Percentiles rank a stretch among this genome's conserved stretches.
These are phyloP conservation scores for Eucalyptus marginata DNA, from an alignment of 345 rosid genomes.

Conservation along the genomic window DNA sequence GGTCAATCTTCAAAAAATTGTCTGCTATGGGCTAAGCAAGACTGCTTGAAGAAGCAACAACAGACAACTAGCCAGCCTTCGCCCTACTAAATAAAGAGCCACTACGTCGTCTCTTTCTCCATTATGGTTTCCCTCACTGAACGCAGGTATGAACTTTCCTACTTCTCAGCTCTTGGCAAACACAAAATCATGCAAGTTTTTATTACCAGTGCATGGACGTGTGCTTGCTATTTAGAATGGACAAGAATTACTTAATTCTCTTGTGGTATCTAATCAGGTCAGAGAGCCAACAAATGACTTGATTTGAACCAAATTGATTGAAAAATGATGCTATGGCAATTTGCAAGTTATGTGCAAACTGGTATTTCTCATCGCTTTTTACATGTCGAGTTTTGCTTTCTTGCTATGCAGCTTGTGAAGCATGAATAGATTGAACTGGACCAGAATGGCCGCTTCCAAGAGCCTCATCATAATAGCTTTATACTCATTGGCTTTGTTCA, in stretches of 20 bases:
- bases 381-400: not conserved
- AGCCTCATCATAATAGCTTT: constrained; percentile 2
- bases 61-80: not conserved
- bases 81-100: not conserved
- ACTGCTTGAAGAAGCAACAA: not conserved
- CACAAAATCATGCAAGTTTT: not conserved
- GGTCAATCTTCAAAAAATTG: not conserved
- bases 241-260: not conserved
- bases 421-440: not conserved
- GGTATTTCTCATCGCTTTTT: not conserved
- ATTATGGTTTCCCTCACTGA: not conserved
- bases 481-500: constrained; percentile 11
- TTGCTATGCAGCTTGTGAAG: not conserved
- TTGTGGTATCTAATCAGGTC: not conserved
- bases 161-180: not conserved
- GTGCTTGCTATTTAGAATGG: not conserved
- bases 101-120: not conserved
- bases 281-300: not conserved
- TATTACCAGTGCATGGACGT: not conserved
- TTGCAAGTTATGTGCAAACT: not conserved
- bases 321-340: not conserved
- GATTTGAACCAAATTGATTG: not conserved
- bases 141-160: not conserved
- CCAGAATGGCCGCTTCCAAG: not conserved
- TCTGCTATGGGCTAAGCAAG: not conserved